These are phyloP conservation scores for Aspergillus mulundensis DNA, from an alignment of 495 filamentous ascomycete genomes.

Conservation along the genomic window DNA sequence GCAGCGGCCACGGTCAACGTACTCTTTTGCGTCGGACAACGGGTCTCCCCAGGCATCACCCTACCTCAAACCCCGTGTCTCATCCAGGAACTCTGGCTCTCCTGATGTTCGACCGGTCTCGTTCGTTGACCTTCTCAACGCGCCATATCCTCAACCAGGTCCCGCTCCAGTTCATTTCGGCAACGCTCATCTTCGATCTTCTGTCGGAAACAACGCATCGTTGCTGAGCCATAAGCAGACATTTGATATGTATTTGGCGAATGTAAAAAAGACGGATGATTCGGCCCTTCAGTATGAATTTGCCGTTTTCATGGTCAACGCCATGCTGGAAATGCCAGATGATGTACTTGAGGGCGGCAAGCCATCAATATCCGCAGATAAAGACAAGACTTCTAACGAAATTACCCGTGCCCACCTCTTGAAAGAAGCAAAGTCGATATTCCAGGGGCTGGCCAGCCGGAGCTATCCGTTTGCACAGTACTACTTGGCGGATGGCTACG, in stretches of 20 bases:
- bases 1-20: slow-evolving; percentile 61
- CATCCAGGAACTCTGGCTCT: slow-evolving; percentile 62
- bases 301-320: slow-evolving; percentile 85
- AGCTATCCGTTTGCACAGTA: slow-evolving; percentile 97
- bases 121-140: slow-evolving; percentile 81
- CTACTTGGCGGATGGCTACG: slow-evolving; percentile 90
- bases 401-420: slow-evolving; percentile 62
- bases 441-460: slow-evolving; percentile 78
- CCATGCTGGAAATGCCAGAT: slow-evolving; percentile 62
- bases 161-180: slow-evolving; percentile 66
- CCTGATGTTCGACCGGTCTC: slow-evolving; percentile 75
- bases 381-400: slow-evolving; percentile 37
- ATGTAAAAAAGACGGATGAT: slow-evolving; percentile 94
- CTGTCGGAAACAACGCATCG: slow-evolving; percentile 84
- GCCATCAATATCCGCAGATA: slow-evolving; percentile 25
- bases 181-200: slow-evolving; percentile 66
- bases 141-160: slow-evolving; percentile 82
- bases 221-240: slow-evolving; percentile 86
- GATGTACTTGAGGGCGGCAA: slow-evolving; percentile 42
- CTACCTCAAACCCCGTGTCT: slow-evolving; percentile 48
- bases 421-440: slow-evolving; percentile 81
- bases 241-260: slow-evolving; percentile 93
- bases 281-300: slow-evolving; percentile 88
- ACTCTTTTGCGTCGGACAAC: slow-evolving; percentile 69
- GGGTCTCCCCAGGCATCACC: slow-evolving; percentile 49